phyloP scores from a whole-genome alignment of 129 eudicot genomes.

The Solidago caesia region DNA sequence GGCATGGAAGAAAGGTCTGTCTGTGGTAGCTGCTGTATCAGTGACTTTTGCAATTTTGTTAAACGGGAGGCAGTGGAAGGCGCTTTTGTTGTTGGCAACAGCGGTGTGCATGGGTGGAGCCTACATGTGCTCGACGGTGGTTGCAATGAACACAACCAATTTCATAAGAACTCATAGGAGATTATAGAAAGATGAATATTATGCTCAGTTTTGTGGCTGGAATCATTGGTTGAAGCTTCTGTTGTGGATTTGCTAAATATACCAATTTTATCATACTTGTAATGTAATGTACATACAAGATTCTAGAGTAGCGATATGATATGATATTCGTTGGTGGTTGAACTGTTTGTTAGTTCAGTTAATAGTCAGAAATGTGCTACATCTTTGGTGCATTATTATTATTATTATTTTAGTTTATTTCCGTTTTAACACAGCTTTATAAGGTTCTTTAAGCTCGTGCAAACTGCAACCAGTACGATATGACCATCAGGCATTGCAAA shows the following conservation, averaged over 20 bases:
- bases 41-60: slow-evolving; percentile 70
- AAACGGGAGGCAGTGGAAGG: slow-evolving; percentile 82
- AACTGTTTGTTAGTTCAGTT: slow-evolving; percentile 15
- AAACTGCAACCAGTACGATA: too few relatives aligned
- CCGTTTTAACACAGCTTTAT: too few relatives aligned
- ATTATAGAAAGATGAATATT: slow-evolving; percentile 33
- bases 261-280: slow-evolving; percentile 5
- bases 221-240: slow-evolving; percentile 2
- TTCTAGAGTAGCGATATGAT: slow-evolving; percentile 6
- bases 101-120: slow-evolving; percentile 57
- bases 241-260: neutral
- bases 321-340: neutral
- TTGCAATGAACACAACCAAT: slow-evolving; percentile 75
- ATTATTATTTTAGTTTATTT: too few relatives aligned
- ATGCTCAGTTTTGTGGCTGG: slow-evolving; percentile 24
- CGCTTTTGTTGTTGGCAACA: slow-evolving; percentile 48
- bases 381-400: neutral
- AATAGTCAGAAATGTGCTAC: neutral
- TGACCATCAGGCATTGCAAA: too few relatives aligned
- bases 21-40: slow-evolving; percentile 56
- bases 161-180: slow-evolving; percentile 93
- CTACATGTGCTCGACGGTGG: slow-evolving; percentile 56
- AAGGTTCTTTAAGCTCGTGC: too few relatives aligned
- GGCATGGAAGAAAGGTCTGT: slow-evolving; percentile 59
- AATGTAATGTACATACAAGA: slow-evolving; percentile 20